phyloP scores from a whole-genome alignment of 1,284 basidiomycete species.

The Hymenochaete sp. region DNA sequence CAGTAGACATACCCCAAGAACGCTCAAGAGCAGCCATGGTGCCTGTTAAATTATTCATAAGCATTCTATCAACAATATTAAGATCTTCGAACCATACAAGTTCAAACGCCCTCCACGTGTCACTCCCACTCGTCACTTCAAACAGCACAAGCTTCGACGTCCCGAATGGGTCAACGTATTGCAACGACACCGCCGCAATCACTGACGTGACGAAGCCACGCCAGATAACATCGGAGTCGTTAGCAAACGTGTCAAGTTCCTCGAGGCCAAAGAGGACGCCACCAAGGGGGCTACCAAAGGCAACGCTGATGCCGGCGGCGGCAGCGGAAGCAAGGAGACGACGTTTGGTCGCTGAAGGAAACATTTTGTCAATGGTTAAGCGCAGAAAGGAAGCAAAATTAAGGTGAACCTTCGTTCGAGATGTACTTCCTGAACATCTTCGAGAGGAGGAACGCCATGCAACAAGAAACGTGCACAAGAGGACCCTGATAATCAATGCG shows the following conservation, averaged over 20 bases:
- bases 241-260: slow-evolving; percentile 62
- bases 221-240: slow-evolving; percentile 68
- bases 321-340: slow-evolving; percentile 61
- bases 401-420: slow-evolving; percentile 61
- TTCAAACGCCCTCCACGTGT: slow-evolving; percentile 65
- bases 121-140: slow-evolving; percentile 50
- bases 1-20: slow-evolving; percentile 42
- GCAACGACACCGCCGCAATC: slow-evolving; percentile 59
- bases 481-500: slow-evolving; percentile 39
- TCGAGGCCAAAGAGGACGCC: slow-evolving; percentile 67
- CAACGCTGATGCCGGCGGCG: slow-evolving; percentile 66
- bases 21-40: slow-evolving; percentile 54
- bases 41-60: slow-evolving; percentile 33
- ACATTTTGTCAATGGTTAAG: too few species aligned
- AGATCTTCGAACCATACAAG: slow-evolving; percentile 34
- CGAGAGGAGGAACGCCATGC: slow-evolving; percentile 52
- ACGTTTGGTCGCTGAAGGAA: slow-evolving; percentile 60
- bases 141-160: slow-evolving; percentile 69
- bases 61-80: not conserved
- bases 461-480: slow-evolving; percentile 63
- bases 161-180: slow-evolving; percentile 68
- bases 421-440: slow-evolving; percentile 47
- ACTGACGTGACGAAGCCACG: slow-evolving; percentile 67
- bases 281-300: slow-evolving; percentile 69
- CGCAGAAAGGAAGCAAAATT: too few species aligned